A percentile compares a stretch with the other conserved stretches of the same genome.
phyloP scores from a whole-genome alignment of 139 green algal genomes.

The Asterochloris sp. region DNA sequence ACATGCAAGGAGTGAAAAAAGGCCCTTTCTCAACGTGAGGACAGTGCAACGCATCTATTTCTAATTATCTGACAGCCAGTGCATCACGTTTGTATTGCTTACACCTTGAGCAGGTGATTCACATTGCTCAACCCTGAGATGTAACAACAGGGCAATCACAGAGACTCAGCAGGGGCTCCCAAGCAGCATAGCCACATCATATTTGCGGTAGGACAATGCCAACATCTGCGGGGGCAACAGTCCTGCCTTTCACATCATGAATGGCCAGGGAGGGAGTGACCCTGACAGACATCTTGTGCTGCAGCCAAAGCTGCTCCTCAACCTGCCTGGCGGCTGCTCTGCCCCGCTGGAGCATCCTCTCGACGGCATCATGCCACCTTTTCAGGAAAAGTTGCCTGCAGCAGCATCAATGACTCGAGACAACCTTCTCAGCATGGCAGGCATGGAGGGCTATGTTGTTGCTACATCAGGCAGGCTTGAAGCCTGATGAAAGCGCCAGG shows the following conservation, averaged over 20 bases:
- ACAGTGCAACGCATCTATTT: no score
- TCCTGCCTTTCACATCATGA: not conserved
- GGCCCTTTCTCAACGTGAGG: no score
- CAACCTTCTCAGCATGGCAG: not conserved
- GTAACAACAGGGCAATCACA: no score
- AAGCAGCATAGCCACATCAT: not conserved
- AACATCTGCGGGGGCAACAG: not conserved
- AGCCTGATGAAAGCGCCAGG: no score
- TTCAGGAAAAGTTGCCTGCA: constrained; percentile 5
- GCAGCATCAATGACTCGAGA: not conserved
- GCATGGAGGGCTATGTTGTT: not conserved
- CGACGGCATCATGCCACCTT: not conserved
- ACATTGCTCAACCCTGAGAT: no score
- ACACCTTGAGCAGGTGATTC: no score
- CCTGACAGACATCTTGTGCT: constrained; percentile 12
- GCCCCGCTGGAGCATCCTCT: not conserved
- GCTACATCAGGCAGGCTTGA: not conserved
- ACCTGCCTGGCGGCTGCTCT: constrained; percentile 4
- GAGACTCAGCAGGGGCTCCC: not conserved
- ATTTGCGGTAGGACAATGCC: not conserved
- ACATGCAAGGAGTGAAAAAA: no score
- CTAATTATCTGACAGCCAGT: no score
- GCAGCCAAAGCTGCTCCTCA: constrained; percentile 13
- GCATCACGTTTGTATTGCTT: no score
- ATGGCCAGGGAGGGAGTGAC: constrained; percentile 8